Evolutionary conservation across 768 basidiomycete species (phyloP).

Genomic region (Jaapia argillacea): DNA sequence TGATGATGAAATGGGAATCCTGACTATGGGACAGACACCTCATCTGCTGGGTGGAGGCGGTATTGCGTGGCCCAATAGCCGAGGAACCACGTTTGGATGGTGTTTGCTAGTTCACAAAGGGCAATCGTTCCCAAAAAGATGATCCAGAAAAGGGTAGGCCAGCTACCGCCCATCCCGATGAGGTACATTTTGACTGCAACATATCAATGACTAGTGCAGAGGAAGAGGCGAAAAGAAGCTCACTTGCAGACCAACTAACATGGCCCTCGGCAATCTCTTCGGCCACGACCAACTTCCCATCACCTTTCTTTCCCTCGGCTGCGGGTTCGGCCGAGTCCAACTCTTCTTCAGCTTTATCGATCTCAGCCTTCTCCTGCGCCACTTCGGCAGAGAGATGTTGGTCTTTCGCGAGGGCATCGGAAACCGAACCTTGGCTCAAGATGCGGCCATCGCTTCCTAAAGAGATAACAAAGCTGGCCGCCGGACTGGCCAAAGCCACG

Average conservation of each 20-base stretch:
- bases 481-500: slow-evolving; percentile 39
- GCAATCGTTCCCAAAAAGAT: slow-evolving; percentile 11
- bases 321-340: slow-evolving; percentile 13
- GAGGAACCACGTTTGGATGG: slow-evolving; percentile 30
- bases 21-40: slow-evolving; percentile 25
- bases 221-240: slow-evolving; percentile 7
- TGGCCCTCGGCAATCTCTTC: slow-evolving; percentile 57
- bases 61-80: slow-evolving; percentile 38
- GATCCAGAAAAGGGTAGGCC: slow-evolving; percentile 22
- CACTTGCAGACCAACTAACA: slow-evolving; percentile 36
- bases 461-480: slow-evolving; percentile 49
- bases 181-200: slow-evolving; percentile 21
- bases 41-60: slow-evolving; percentile 18
- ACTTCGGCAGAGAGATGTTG: slow-evolving; percentile 20
- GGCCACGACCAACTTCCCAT: slow-evolving; percentile 52
- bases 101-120: slow-evolving; percentile 12
- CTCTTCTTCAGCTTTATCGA: slow-evolving; percentile 17
- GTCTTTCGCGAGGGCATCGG: slow-evolving; percentile 34
- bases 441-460: slow-evolving; percentile 44
- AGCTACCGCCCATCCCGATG: slow-evolving; percentile 15
- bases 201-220: slow-evolving; percentile 6
- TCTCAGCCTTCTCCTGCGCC: slow-evolving; percentile 11
- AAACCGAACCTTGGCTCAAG: slow-evolving; percentile 35
- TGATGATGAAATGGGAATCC: slow-evolving; percentile 3
- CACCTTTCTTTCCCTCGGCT: slow-evolving; percentile 13